Percentiles rank a stretch among this genome's conserved stretches.
phyloP scores from a whole-genome alignment of 768 basidiomycete genomes.

The Hygrophorus pudorinus region DNA sequence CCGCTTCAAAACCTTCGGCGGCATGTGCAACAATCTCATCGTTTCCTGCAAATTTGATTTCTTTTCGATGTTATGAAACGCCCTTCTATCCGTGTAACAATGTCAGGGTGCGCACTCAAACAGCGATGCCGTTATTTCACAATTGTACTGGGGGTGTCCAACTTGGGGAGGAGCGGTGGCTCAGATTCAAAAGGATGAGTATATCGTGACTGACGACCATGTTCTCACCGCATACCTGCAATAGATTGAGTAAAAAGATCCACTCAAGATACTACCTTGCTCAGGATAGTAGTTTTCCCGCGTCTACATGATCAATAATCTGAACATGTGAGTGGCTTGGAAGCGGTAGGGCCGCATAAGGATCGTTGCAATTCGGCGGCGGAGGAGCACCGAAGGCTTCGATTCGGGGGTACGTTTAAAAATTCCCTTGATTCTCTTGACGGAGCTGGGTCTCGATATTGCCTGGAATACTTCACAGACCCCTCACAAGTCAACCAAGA shows the following conservation, averaged over 20 bases:
- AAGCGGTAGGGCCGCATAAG: too few relatives aligned
- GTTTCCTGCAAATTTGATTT: conserved; percentile 7
- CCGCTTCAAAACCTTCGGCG: conserved; percentile 16
- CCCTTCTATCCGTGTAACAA: conserved; percentile 1
- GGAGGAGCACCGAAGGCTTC: too few relatives aligned
- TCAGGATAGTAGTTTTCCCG: neutral
- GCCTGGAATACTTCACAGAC: conserved; percentile 99
- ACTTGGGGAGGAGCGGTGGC: neutral
- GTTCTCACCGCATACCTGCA: neutral
- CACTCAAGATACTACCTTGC: neutral
- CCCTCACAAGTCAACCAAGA: too few relatives aligned
- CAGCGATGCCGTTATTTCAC: neutral
- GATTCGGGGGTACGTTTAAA: too few relatives aligned
- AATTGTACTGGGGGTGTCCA: neutral
- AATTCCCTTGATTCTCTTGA: too few relatives aligned
- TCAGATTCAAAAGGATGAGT: neutral
- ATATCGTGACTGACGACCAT: neutral
- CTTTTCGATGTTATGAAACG: conserved; percentile 6
- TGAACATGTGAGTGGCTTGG: too few relatives aligned
- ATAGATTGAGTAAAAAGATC: neutral
- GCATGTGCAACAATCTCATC: conserved; percentile 14
- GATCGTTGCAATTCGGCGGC: too few relatives aligned
- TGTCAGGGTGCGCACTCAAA: too few relatives aligned
- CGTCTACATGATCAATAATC: neutral
- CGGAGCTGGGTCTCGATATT: conserved; percentile 79